Evolutionary conservation across 2,329 filamentous ascomycete genomes (phyloP), one percentile per base, ranked within the genome.

Genomic region (Curvularia eragrostidis): DNA sequence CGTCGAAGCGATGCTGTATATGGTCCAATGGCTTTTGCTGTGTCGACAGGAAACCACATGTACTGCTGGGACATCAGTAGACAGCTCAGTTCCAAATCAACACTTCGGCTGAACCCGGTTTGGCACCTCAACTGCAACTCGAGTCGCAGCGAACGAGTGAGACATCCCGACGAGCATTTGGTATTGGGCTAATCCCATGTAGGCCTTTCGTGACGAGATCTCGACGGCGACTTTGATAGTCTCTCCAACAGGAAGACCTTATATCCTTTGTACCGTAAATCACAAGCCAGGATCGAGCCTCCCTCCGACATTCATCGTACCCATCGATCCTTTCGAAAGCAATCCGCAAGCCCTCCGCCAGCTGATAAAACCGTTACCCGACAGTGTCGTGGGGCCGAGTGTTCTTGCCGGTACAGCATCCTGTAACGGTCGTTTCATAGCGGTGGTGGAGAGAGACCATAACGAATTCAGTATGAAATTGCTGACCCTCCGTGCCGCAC

Each of bases 261-360:
- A 69, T 30, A 54, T 69, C 8, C 58, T 69, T 36, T 65, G 65
- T 30, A 61, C 63, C n/a, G 57, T 64, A 18, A 56, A 66, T 21
- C 63, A 66, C 21, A 61, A 50, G 36, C 58, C 54, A 42, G 65
- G 65, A 21, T 67, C 63, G 8, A 48, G 59, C 23, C 39, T 64
- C 23, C 26, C 56, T 2, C 60, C 52, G 21, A 67, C 54, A n/a
- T 69, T 68, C 47, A 58, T 69, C 15, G 55, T 57, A 7, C 60
- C 65, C 5, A 36, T 69, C 21, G 61, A 55, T 10, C 44, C 32
- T 3, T 44, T 54, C 2, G 32, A 47, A 13, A 43, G 48, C 24
- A 54, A 48, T 34, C 51, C 48, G 19, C 38, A 54, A 18, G 21
- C 19, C 18, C 30, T 47, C 9, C 54, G 46, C 3, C 38, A 56